phyloP scores from a whole-genome alignment of 2,329 filamentous ascomycete genomes.

The Berkeleyomyces basicola region DNA sequence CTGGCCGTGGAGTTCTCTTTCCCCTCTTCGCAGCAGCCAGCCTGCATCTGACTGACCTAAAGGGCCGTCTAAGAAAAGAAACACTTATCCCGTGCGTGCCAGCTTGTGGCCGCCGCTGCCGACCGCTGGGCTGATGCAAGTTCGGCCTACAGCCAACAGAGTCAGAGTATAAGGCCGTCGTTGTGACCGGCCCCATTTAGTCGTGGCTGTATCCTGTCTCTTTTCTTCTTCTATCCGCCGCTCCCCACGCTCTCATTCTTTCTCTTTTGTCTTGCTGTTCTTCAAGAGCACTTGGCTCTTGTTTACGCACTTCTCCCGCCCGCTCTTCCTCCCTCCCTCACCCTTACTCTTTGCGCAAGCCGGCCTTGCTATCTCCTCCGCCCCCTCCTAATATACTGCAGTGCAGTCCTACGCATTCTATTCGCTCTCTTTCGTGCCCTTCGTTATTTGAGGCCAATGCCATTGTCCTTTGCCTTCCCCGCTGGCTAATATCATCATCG shows the following conservation, averaged over 20 bases:
- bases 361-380: background rate
- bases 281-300: background rate
- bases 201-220: background rate
- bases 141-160: background rate
- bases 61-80: background rate
- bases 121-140: background rate
- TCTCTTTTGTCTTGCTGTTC: background rate
- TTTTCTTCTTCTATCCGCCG: background rate
- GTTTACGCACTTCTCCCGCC: background rate
- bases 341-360: background rate
- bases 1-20: background rate
- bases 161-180: background rate
- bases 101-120: background rate
- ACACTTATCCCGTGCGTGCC: too few relatives aligned
- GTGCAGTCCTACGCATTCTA: background rate
- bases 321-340: background rate
- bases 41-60: background rate
- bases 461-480: background rate
- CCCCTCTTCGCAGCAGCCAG: background rate
- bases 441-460: background rate
- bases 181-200: background rate
- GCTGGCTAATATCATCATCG: background rate
- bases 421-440: background rate
- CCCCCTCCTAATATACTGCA: background rate
- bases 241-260: background rate